A percentile compares a stretch with the other conserved stretches of the same genome.
phyloP scores from a whole-genome alignment of 2,329 filamentous ascomycete genomes.

The Apiospora rasikravindrae region DNA sequence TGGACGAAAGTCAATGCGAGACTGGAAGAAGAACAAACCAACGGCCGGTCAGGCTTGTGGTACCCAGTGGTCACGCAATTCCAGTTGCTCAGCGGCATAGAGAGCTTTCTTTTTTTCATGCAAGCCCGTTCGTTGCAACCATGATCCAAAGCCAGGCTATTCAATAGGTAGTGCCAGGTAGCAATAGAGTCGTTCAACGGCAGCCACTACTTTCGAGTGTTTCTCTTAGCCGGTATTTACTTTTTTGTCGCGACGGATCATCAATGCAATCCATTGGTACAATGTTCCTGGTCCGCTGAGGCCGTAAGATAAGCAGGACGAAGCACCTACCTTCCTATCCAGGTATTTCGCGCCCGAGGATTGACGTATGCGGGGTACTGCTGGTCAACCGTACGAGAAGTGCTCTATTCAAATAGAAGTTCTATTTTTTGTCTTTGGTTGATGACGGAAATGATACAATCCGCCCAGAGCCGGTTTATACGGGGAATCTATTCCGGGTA shows the following conservation, averaged over 20 bases:
- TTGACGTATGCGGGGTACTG: constrained; percentile 13
- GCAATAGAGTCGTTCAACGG: constrained; percentile 1
- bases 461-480: neutral
- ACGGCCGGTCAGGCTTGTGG: neutral
- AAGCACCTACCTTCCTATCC: neutral
- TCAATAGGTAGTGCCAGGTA: too few species aligned
- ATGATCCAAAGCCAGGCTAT: neutral
- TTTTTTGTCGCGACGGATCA: constrained; percentile 1
- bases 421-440: neutral
- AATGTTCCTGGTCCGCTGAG: neutral
- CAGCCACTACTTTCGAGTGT: constrained; percentile 16
- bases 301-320: neutral
- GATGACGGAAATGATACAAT: neutral
- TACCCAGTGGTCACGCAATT: constrained; percentile 7
- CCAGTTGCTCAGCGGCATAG: neutral
- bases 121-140: constrained; percentile 14
- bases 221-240: neutral
- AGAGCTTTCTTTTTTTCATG: constrained; percentile 12
- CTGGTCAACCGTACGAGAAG: neutral
- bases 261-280: constrained; percentile 1
- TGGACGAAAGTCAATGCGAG: neutral
- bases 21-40: constrained; percentile 9
- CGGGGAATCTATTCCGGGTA: constrained; percentile 9
- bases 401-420: neutral
- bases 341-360: constrained; percentile 2